These are phyloP conservation scores for Fusarium sp. DNA, from an alignment of 2,329 filamentous ascomycete species.

Conservation along the genomic window DNA sequence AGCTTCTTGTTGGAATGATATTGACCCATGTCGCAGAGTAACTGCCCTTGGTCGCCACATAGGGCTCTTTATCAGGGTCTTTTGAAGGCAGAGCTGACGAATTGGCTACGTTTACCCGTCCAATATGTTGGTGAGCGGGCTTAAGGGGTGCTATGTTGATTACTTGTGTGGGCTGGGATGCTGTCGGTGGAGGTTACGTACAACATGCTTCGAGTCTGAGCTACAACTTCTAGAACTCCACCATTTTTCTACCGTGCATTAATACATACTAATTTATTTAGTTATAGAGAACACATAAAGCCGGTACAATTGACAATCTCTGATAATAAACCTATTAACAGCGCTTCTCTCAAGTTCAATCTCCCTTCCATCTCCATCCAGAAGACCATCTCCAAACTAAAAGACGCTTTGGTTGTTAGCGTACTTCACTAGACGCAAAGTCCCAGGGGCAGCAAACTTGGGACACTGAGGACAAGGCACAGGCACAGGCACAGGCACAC, in stretches of 20 bases:
- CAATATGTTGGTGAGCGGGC: conserved; percentile 1
- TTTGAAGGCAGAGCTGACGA: conserved; percentile 19
- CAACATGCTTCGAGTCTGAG: not conserved
- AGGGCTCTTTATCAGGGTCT: conserved; percentile 18
- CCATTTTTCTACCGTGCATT: not conserved
- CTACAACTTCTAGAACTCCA: not conserved
- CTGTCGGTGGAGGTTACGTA: conserved; percentile 2
- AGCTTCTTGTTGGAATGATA: conserved; percentile 35
- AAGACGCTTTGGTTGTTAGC: conserved; percentile 37
- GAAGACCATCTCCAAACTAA: conserved; percentile 35
- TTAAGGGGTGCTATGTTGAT: conserved; percentile 26
- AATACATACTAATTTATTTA: not conserved
- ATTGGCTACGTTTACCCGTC: conserved; percentile 15
- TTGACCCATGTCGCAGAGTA: conserved; percentile 33
- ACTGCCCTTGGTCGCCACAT: conserved; percentile 6
- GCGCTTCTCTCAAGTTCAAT: conserved; percentile 28
- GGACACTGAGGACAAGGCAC: not conserved
- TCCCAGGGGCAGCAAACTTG: conserved; percentile 25
- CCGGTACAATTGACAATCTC: conserved; percentile 18
- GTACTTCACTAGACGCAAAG: conserved; percentile 25
- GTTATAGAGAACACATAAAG: not conserved
- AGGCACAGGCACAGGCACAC: not conserved
- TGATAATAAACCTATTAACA: conserved; percentile 17
- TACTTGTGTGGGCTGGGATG: conserved; percentile 3
- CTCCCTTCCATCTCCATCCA: conserved; percentile 22